phyloP scores from a whole-genome alignment of 73 alveolate genomes.

The Durusdinium trenchii region DNA sequence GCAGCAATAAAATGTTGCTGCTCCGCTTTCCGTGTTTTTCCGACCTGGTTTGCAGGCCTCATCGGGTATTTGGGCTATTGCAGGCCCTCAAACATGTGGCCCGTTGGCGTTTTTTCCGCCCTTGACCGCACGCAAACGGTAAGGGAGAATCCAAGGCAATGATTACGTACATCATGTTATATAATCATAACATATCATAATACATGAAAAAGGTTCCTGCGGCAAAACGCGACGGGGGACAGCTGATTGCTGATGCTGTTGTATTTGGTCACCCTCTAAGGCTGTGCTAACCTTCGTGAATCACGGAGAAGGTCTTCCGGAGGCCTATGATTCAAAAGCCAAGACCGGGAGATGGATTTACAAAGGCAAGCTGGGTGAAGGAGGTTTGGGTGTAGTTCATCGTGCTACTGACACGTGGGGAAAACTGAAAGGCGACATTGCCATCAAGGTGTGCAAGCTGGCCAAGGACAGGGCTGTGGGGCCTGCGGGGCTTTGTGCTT shows the following conservation, averaged over 20 bases:
- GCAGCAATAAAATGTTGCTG: too few species aligned
- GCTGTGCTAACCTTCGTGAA: neutral
- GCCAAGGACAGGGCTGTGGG: neutral
- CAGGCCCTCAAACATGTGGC: too few species aligned
- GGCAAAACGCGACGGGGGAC: too few species aligned
- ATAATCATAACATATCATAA: neutral
- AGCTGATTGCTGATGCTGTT: too few species aligned
- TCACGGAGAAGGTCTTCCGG: conserved; percentile 77
- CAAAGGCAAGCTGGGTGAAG: conserved; percentile 79
- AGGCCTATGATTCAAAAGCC: conserved; percentile 5
- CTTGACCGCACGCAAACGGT: too few species aligned
- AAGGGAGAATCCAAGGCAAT: too few species aligned
- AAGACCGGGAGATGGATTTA: conserved; percentile 77
- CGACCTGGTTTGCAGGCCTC: too few species aligned
- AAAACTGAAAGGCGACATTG: conserved; percentile 55
- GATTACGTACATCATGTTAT: neutral
- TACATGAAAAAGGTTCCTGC: neutral
- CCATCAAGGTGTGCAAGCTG: conserved; percentile 76
- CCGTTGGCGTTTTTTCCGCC: too few species aligned
- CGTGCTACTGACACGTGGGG: conserved; percentile 31
- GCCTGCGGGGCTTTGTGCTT: too few species aligned
- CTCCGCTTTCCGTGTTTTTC: too few species aligned
- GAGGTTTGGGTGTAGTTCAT: conserved; percentile 79
- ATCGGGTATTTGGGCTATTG: too few species aligned
- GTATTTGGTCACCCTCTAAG: neutral